Evolutionary conservation across 176 grass and related monocot genomes (phyloP).

Genomic region (Hordeum vulgare): MorexV3_pseudomolecules_assembly NC_058518.1:438319493-438319992

Average conservation of each 20-base stretch:
- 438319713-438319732: conserved; percentile 81
- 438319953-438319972: conserved; percentile 47
- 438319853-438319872: conserved; percentile 34
- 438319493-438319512: conserved; percentile 94
- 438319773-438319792: conserved; percentile 47
- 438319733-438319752: conserved; percentile 46
- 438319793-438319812: neutral
- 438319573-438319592: conserved; percentile 96
- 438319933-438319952: conserved; percentile 89
- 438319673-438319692: conserved; percentile 68
- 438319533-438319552: conserved; percentile 92
- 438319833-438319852: conserved; percentile 51
- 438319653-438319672: conserved; percentile 87
- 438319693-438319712: conserved; percentile 77
- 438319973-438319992: neutral
- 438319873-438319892: neutral
- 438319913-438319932: conserved; percentile 76
- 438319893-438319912: conserved; percentile 69
- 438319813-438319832: conserved; percentile 32
- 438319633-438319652: conserved; percentile 94
- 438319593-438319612: conserved; percentile 93
- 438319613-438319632: conserved; percentile 89
- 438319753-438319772: conserved; percentile 28
- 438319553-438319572: conserved; percentile 72
- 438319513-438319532: conserved; percentile 98